Evolutionary conservation across 352 stramenopile species (phyloP).

Genomic region (Pelagophyceae sp.): DNA sequence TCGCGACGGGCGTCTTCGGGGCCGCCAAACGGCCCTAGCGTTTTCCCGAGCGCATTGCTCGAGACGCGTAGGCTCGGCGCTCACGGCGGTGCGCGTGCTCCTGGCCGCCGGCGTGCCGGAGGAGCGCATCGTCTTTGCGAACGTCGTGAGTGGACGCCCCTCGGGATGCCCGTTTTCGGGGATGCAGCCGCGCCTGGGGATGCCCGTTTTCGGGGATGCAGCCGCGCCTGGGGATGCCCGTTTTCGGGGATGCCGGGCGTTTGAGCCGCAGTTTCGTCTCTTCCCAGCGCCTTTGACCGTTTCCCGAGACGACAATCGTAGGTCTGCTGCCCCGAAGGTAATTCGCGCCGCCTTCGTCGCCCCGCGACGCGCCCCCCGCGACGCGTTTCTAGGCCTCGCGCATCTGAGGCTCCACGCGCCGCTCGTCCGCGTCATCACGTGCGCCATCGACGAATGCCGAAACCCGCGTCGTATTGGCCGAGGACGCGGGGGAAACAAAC

Average conservation of each 20-base stretch:
- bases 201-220: no score
- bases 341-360: no score
- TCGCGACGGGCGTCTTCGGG: constrained; percentile 5
- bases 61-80: constrained; percentile 56
- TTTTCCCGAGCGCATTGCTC: not conserved
- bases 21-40: not conserved
- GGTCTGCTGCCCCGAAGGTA: no score
- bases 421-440: constrained; percentile 45
- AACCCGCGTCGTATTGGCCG: no score
- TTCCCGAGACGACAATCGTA: no score
- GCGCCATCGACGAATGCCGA: constrained; percentile 47
- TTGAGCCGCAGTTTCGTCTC: no score
- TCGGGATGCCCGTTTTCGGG: constrained; percentile 15
- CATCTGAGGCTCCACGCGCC: constrained; percentile 61
- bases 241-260: no score
- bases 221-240: no score
- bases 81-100: constrained; percentile 77
- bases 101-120: constrained; percentile 66
- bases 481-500: no score
- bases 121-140: constrained; percentile 83
- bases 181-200: not conserved
- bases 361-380: no score
- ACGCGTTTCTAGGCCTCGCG: constrained; percentile 66
- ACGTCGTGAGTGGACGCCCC: constrained; percentile 83
- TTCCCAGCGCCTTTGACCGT: no score